Evolutionary conservation across 78 protist genomes (phyloP).

Genomic region (Dictyostelium discoideum): dicty_2.7 NC_007089.4:1221501-1222000

Average conservation of each 20-base stretch:
- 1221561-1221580: conserved; percentile 53
- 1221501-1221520: conserved; percentile 59
- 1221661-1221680: conserved; percentile 41
- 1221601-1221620: conserved; percentile 54
- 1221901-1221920: conserved; percentile 62
- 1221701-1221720: not conserved
- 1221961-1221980: conserved; percentile 79
- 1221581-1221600: conserved; percentile 56
- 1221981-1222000: conserved; percentile 59
- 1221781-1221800: conserved; percentile 78
- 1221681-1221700: conserved; percentile 16
- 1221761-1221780: conserved; percentile 74
- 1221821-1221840: conserved; percentile 56
- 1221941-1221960: conserved; percentile 55
- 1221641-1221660: conserved; percentile 30
- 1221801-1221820: conserved; percentile 74
- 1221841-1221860: conserved; percentile 65
- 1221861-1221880: conserved; percentile 66
- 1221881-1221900: conserved; percentile 54
- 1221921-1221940: conserved; percentile 85
- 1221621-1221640: conserved; percentile 65
- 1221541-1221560: conserved; percentile 52
- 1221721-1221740: conserved; percentile 1
- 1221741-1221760: conserved; percentile 54
- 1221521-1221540: conserved; percentile 57